Conservation (phyloP, 352 stramenopile species). For the Hyaloperonospora arabidopsidis region DNA sequence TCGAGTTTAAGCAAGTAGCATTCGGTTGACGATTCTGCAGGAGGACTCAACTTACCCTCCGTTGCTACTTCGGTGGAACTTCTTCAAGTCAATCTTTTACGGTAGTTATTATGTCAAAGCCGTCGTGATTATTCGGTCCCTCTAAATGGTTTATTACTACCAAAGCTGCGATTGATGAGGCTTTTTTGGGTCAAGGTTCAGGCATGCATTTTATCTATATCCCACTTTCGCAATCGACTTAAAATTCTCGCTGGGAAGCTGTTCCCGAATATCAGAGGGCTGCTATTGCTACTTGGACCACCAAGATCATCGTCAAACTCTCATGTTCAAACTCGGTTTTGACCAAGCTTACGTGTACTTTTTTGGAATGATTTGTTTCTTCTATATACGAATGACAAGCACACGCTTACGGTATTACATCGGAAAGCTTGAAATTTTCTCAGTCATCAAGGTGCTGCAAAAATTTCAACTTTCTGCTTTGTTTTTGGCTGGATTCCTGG, state of each 20-base stretch:
- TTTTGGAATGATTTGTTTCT: conserved; percentile 7
- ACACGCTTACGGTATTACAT: neutral
- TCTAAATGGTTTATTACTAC: conserved; percentile 6
- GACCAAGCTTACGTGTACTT: neutral
- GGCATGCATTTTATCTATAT: conserved; percentile 6
- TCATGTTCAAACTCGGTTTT: neutral
- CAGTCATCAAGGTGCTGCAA: neutral
- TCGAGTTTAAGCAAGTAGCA: neutral
- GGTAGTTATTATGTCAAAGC: conserved; percentile 6
- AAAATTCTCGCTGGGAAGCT: neutral
- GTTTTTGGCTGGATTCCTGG: neutral
- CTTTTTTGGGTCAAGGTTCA: conserved; percentile 1
- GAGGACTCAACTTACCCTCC: neutral
- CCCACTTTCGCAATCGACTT: neutral
- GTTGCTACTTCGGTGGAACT: conserved; percentile 4
- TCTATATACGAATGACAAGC: neutral
- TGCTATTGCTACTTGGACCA: neutral
- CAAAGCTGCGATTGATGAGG: conserved; percentile 1
- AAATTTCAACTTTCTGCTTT: neutral
- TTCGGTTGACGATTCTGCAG: neutral
- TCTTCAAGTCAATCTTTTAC: conserved; percentile 8
- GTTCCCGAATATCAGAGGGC: neutral
- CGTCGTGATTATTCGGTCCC: neutral
- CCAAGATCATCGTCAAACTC: conserved; percentile 3
- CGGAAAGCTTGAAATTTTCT: neutral